phyloP scores from a whole-genome alignment of 1,139 yeast genomes.

The Arxiozyma slooffiae region DNA sequence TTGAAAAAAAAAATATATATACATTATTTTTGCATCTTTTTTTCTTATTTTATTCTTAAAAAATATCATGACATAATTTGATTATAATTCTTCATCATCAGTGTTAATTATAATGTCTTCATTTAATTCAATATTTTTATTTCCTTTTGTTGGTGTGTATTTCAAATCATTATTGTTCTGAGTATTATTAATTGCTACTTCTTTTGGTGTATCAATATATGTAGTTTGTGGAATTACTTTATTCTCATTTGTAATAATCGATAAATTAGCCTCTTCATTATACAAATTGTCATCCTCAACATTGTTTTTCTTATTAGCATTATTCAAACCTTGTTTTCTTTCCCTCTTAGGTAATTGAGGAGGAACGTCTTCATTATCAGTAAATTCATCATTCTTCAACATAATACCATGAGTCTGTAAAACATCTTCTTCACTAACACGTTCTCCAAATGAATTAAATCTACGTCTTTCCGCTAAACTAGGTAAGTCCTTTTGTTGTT shows the following conservation, averaged over 20 bases:
- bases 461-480: slow-evolving; percentile 28
- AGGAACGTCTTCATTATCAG: slow-evolving; percentile 34
- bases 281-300: slow-evolving; percentile 6
- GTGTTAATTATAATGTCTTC: slow-evolving; percentile 24
- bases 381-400: slow-evolving; percentile 37
- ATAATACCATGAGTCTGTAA: slow-evolving; percentile 48
- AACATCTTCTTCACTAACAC: slow-evolving; percentile 32
- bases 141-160: slow-evolving; percentile 7
- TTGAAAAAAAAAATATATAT: neutral
- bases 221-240: slow-evolving; percentile 25
- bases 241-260: slow-evolving; percentile 10
- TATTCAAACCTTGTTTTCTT: slow-evolving; percentile 12
- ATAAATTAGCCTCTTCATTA: slow-evolving; percentile 7
- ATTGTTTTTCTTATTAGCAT: slow-evolving; percentile 6
- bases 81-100: slow-evolving; percentile 21
- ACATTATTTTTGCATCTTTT: neutral
- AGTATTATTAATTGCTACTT: slow-evolving; percentile 14
- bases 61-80: neutral
- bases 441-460: slow-evolving; percentile 29
- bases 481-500: slow-evolving; percentile 12
- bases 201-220: slow-evolving; percentile 28
- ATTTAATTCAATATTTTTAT: slow-evolving; percentile 15
- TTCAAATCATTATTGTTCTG: slow-evolving; percentile 10
- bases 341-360: slow-evolving; percentile 35
- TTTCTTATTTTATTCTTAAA: neutral